These are phyloP conservation scores for Cocos nucifera DNA, from an alignment of 176 grass and related monocot genomes.

Conservation along the genomic window DNA sequence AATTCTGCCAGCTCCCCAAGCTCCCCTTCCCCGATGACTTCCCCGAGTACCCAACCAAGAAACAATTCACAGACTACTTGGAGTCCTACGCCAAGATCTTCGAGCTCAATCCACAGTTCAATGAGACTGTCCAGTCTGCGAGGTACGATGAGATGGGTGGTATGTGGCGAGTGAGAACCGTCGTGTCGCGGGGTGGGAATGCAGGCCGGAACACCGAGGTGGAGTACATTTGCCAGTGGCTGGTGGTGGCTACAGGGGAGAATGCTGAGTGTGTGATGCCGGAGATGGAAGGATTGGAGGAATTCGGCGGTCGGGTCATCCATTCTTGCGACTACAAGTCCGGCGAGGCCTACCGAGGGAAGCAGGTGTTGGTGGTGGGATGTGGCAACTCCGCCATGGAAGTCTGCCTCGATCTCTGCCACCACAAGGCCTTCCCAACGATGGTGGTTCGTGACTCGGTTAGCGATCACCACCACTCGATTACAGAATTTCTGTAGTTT, in stretches of 20 bases:
- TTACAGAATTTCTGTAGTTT: too few relatives aligned
- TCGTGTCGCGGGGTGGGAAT: background rate
- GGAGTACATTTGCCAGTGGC: constrained; percentile 48
- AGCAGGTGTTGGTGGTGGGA: constrained; percentile 35
- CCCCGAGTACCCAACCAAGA: constrained; percentile 31
- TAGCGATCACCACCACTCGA: background rate
- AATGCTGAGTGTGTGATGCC: constrained; percentile 36
- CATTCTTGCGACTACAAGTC: constrained; percentile 38
- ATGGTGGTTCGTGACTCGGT: constrained; percentile 40
- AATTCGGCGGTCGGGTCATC: constrained; percentile 7
- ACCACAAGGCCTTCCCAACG: constrained; percentile 29
- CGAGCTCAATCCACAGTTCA: constrained; percentile 28
- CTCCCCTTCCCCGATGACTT: constrained; percentile 35
- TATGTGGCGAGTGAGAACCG: constrained; percentile 33
- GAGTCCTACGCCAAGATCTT: constrained; percentile 28
- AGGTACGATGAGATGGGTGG: constrained; percentile 23
- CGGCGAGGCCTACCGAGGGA: constrained; percentile 30
- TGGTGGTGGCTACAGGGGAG: constrained; percentile 45
- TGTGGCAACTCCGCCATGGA: constrained; percentile 50
- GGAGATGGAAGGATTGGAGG: constrained; percentile 24
- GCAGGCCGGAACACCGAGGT: background rate
- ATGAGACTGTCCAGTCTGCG: constrained; percentile 19
- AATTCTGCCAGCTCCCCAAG: constrained; percentile 40
- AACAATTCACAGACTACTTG: constrained; percentile 35
- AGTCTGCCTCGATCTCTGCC: constrained; percentile 43